A percentile compares a stretch with the other conserved stretches of the same genome.
phyloP scores from a whole-genome alignment of 1,139 yeast genomes.

The Spencermartinsiella ligniputridi region DNA sequence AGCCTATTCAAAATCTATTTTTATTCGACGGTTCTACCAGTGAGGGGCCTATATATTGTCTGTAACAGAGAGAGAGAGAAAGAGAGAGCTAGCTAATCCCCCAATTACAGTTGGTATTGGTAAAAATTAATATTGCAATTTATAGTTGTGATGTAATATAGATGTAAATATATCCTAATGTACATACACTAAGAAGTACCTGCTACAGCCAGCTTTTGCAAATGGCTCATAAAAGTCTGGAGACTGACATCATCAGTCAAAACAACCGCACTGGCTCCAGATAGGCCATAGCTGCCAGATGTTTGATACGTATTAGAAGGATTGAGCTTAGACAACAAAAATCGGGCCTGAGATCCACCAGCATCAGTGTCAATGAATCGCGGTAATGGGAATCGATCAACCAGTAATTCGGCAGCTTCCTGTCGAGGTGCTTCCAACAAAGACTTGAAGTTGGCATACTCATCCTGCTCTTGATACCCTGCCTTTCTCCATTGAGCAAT shows the following conservation, averaged over 20 bases:
- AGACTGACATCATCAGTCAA: constrained; percentile 92
- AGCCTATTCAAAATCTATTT: constrained; percentile 78
- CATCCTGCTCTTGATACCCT: constrained; percentile 88
- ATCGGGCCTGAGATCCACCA: constrained; percentile 98
- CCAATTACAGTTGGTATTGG: too few species aligned
- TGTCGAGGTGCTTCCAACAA: constrained; percentile 84
- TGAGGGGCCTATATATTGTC: constrained; percentile 70
- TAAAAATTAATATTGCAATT: too few species aligned
- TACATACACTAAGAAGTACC: constrained; percentile 30
- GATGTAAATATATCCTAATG: neutral
- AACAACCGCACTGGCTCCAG: constrained; percentile 67
- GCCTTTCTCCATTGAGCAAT: constrained; percentile 96
- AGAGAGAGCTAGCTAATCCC: too few species aligned
- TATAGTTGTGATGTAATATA: neutral
- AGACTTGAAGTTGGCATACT: constrained; percentile 80
- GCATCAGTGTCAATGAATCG: constrained; percentile 95
- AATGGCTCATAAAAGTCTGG: constrained; percentile 87
- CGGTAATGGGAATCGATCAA: constrained; percentile 95
- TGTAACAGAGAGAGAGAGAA: constrained; percentile 33
- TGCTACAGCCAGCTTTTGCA: constrained; percentile 73
- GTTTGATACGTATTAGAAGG: constrained; percentile 82
- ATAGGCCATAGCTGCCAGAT: constrained; percentile 42
- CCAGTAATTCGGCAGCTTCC: constrained; percentile 87
- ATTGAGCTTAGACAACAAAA: constrained; percentile 86
- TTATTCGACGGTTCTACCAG: constrained; percentile 67